Evolutionary conservation across 805 yeast genomes (phyloP).

Genomic region (Teunomyces pallodes): DNA sequence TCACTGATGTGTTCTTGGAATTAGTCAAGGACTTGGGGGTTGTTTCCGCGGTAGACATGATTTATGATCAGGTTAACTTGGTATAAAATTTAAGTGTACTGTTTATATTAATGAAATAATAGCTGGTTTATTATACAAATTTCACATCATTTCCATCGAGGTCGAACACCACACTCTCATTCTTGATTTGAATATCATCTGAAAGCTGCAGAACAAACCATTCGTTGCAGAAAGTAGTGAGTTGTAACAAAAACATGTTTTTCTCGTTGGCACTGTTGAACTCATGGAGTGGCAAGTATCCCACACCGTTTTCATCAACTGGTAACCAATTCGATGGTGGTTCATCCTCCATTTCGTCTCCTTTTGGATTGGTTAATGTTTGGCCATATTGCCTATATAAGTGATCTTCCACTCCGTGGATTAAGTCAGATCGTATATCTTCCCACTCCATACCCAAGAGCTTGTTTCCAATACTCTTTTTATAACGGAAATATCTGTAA

Average conservation of each 20-base stretch:
- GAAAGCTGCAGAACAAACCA: constrained; percentile 15
- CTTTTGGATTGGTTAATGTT: constrained; percentile 5
- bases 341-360: constrained; percentile 1
- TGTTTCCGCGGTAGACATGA: background rate
- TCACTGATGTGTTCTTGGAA: constrained; percentile 14
- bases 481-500: constrained; percentile 34
- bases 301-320: constrained; percentile 8
- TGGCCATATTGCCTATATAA: constrained; percentile 35
- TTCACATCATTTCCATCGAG: constrained; percentile 14
- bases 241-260: constrained; percentile 22
- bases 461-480: constrained; percentile 33
- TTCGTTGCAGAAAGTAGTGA: constrained; percentile 25
- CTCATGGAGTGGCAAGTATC: constrained; percentile 31
- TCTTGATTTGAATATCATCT: background rate
- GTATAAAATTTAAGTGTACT: background rate
- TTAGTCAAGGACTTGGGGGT: constrained; percentile 15
- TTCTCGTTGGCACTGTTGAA: constrained; percentile 33
- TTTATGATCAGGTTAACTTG: background rate
- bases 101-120: background rate
- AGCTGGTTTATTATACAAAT: constrained; percentile 2
- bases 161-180: constrained; percentile 21
- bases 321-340: background rate
- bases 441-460: constrained; percentile 44
- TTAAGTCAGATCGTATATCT: constrained; percentile 36
- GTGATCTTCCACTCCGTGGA: constrained; percentile 35